Base-by-base conservation (phyloP, 2,329 filamentous ascomycete species). In the Tolypocladium nubicola region DNA sequence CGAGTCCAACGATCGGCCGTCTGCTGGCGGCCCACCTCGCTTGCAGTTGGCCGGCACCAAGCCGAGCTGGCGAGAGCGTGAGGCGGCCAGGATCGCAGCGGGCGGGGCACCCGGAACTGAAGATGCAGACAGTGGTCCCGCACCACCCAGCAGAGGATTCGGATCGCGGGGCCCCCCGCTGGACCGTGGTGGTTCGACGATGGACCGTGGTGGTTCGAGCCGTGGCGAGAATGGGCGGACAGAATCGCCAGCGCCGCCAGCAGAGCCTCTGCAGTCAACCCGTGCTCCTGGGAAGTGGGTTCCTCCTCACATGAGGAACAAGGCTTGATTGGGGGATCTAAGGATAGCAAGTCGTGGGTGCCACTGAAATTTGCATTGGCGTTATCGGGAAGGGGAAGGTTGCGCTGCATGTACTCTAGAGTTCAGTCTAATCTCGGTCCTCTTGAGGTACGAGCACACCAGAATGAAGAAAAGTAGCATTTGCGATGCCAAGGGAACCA, bases 1-100 rank as follows among this genome's bases (percentile, higher is more conserved):
- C 56, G 78, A 82, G 40, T 77, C 81, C 33, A 70, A 75, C 57
- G 77, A 82, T 61, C 67, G 68, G 49, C 66, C 71, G 43, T 64
- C 69, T 39, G 59, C 65, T 64, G 65, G 73, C 58, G 81, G 78
- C 45, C 84, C 84, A 52, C 86, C 86, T 43, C 80, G 78, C 61
- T 77, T 90, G 60, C 71, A 77, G 56, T 80, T 90, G 56, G 73
- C 81, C 59, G 82, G 83, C 63, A 77, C 70, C 69, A 86, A 84
- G 75, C 78, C 84, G 56, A 83, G 80, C 65, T 91, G 88, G 88
- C 85, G 88, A 70, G 87, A 90, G 38, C 85, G 87, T 66, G 82
- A 90, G 72, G 83, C 82, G 54, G 74, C 77, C 59, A 79, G 66
- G 65, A 68, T 74, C 40, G 64, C 68, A 11, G 66, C 63, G 16